Evolutionary conservation across 2,329 filamentous ascomycete species (phyloP), one percentile per base, ranked within the genome.

Genomic region (Aspergillus vadensis): DNA sequence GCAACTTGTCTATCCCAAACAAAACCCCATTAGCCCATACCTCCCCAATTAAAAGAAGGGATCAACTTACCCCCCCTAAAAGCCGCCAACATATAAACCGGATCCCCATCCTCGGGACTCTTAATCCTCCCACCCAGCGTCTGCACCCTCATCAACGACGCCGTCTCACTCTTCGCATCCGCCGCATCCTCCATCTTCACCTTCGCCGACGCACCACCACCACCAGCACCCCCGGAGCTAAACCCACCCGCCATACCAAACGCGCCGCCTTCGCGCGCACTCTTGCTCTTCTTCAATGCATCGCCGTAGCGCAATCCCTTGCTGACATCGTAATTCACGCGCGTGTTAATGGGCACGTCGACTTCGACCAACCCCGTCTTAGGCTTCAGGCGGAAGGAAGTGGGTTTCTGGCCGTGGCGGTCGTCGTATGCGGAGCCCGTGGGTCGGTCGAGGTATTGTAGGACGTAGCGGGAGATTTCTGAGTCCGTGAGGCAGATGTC

Each of bases 71-170:
- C 86, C 55, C 89, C 89, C 72, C 89, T 86, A 74, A 98, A 97
- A n/a, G 92, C 89, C 27, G 92, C 95, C 53, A 97, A 84, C 88
- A 97, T 96, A 79, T 96, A 96, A 66, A 83, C 80, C 8, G 86
- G 85, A 66, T 91, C 89, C 21, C 89, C 89, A 65, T 89, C 85
- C 65, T 88, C 86, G 2, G 87, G 81, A 43, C 86, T 84, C 12
- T 88, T 83, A 63, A 91, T 88, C 74, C 94, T 88, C 0, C 95
- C 95, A 49, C 92, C 93, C 21, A 97, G 82, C 0, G 92, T 96
- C 80, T 96, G 92, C 61, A 87, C 90, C 53, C 87, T 83, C 72
- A 97, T 79, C 4, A 96, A 73, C 70, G 69, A 76, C 57, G 74
- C 86, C 82, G 67, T 63, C 60, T 72, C 63, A 12, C 52, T 70